Percentiles rank a stretch among this genome's conserved stretches.
Conservation (phyloP, 2,329 filamentous ascomycete genomes). For the Phialophora verrucosa region DNA sequence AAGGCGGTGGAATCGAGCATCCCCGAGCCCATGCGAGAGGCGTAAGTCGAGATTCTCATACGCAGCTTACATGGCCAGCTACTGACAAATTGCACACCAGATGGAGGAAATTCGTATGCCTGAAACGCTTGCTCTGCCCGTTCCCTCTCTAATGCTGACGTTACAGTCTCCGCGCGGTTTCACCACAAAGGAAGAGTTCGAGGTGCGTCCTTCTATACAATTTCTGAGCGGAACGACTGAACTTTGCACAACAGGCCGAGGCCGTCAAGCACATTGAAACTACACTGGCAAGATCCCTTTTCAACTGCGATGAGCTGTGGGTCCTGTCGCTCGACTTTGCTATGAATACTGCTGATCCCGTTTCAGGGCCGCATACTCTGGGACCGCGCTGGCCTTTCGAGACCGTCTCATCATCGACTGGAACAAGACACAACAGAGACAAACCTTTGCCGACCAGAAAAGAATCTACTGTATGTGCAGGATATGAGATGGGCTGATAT, state of each 20-base stretch:
- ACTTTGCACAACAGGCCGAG: constrained; percentile 65
- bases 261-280: constrained; percentile 95
- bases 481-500: background rate
- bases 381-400: constrained; percentile 87
- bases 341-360: constrained; percentile 24
- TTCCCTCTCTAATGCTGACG: constrained; percentile 21
- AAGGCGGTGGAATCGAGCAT: constrained; percentile 91
- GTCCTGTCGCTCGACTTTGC: constrained; percentile 30
- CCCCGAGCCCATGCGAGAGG: constrained; percentile 83
- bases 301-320: constrained; percentile 90
- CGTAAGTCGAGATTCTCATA: constrained; percentile 62
- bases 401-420: constrained; percentile 92
- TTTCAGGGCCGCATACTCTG: constrained; percentile 79
- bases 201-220: constrained; percentile 48
- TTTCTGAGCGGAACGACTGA: background rate
- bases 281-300: constrained; percentile 90
- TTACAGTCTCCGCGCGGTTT: constrained; percentile 70
- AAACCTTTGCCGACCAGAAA: constrained; percentile 89
- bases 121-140: background rate
- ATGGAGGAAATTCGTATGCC: constrained; percentile 59
- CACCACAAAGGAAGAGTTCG: constrained; percentile 78
- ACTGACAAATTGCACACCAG: constrained; percentile 42
- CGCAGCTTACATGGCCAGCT: background rate
- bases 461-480: constrained; percentile 76
- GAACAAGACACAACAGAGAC: constrained; percentile 97